Conservation (phyloP, 805 yeast genomes). For the Pichia nakasei region DNA sequence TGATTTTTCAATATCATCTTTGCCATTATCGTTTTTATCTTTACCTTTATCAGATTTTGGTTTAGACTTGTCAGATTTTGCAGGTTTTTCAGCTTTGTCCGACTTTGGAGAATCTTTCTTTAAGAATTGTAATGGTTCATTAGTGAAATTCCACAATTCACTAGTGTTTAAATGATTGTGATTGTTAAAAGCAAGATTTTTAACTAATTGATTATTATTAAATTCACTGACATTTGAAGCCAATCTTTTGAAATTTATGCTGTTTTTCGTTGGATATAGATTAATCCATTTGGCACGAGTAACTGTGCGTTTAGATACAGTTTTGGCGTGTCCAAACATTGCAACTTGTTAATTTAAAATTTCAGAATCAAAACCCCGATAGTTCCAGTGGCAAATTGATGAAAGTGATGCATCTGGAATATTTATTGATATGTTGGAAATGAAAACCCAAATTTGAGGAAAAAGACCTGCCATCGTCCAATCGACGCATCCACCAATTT, state of each 20-base stretch:
- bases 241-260: not conserved
- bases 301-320: not conserved
- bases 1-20: not conserved
- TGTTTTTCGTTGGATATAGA: no score
- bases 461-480: no score
- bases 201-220: no score
- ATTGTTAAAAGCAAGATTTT: no score
- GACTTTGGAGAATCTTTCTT: constrained; percentile 5
- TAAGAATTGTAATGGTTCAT: not conserved
- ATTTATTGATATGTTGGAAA: no score
- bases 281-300: not conserved
- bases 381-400: no score
- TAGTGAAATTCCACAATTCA: not conserved
- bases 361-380: no score
- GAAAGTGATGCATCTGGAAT: no score
- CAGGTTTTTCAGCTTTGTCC: constrained; percentile 9
- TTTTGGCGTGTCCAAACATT: not conserved
- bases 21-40: not conserved
- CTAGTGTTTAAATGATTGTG: not conserved
- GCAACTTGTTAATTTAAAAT: no score
- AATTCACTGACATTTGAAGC: not conserved
- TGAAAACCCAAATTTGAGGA: no score
- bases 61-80: constrained; percentile 7
- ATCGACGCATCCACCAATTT: no score
- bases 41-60: constrained; percentile 6